These are phyloP conservation scores for Beauveria asiatica DNA, from an alignment of 2,329 filamentous ascomycete species.

Conservation along the genomic window DNA sequence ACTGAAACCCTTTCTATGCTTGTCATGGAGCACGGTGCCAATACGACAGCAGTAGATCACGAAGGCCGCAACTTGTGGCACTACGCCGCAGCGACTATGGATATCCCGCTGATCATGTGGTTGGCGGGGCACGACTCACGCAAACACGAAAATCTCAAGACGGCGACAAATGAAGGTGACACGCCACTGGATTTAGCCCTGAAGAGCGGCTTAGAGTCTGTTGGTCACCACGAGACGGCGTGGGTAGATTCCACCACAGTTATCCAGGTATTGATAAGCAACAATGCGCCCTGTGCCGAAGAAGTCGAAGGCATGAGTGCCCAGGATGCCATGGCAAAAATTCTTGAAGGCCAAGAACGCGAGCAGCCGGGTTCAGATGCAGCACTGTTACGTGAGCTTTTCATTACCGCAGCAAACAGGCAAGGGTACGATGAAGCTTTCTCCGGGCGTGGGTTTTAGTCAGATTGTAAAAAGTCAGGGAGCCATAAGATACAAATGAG, in stretches of 20 bases:
- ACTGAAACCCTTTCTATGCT: conserved; percentile 19
- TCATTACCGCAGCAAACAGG: too few species aligned
- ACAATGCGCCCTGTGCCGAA: neutral
- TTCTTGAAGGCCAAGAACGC: neutral
- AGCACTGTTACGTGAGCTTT: too few species aligned
- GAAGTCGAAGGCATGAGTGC: neutral
- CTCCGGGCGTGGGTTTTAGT: too few species aligned
- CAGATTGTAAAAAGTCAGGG: too few species aligned
- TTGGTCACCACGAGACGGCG: neutral
- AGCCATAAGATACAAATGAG: too few species aligned
- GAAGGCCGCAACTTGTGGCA: conserved; percentile 31
- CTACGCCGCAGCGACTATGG: conserved; percentile 25
- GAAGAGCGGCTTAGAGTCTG: neutral
- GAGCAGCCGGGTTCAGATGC: too few species aligned
- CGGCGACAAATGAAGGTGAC: conserved; percentile 13
- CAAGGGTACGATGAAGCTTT: too few species aligned
- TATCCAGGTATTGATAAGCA: neutral
- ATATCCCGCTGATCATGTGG: conserved; percentile 21
- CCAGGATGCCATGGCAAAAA: neutral
- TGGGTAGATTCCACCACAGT: neutral
- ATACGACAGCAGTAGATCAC: conserved; percentile 23
- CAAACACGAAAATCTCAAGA: conserved; percentile 20
- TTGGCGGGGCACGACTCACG: conserved; percentile 23
- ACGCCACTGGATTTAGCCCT: conserved; percentile 27
- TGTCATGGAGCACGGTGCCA: conserved; percentile 17